phyloP scores from a whole-genome alignment of 2,329 filamentous ascomycete species.

The Xylaria digitata region DNA sequence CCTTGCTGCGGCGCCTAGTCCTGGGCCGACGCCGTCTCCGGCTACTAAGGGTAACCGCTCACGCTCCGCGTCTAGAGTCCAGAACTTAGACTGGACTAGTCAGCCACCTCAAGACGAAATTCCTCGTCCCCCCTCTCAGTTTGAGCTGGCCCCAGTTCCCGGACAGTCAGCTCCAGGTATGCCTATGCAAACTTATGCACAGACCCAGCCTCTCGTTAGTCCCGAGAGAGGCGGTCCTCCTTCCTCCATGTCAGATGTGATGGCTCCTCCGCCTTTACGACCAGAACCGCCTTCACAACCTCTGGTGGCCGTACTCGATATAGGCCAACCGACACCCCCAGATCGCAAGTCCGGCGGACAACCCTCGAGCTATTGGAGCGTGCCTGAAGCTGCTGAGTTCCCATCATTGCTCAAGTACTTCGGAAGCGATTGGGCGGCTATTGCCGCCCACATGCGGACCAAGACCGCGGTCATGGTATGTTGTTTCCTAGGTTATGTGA shows the following conservation, averaged over 20 bases:
- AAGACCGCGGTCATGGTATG: constrained; percentile 88
- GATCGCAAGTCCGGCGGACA: constrained; percentile 67
- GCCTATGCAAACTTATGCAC: constrained; percentile 48
- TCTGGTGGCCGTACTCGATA: constrained; percentile 63
- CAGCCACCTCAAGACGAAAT: constrained; percentile 54
- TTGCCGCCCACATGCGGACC: constrained; percentile 82
- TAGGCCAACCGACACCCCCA: constrained; percentile 55
- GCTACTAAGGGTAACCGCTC: constrained; percentile 61
- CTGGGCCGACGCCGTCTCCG: constrained; percentile 36
- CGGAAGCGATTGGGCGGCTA: constrained; percentile 81
- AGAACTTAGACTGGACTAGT: constrained; percentile 55
- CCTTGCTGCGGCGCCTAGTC: constrained; percentile 59
- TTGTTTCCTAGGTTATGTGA: constrained; percentile 27
- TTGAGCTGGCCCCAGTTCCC: constrained; percentile 55
- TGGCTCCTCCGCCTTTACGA: constrained; percentile 67
- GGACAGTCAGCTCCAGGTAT: constrained; percentile 59
- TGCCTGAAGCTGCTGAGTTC: constrained; percentile 83
- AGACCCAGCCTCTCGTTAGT: constrained; percentile 45
- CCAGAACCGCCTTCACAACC: constrained; percentile 65
- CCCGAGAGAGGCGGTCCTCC: constrained; percentile 45
- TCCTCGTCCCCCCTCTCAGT: constrained; percentile 56
- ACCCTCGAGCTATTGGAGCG: constrained; percentile 88
- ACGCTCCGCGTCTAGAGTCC: constrained; percentile 65
- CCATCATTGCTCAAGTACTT: constrained; percentile 77
- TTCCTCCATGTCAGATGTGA: constrained; percentile 61